Evolutionary conservation across 495 filamentous ascomycete genomes (phyloP).

Genomic region (Articulospora tetracladia): DNA sequence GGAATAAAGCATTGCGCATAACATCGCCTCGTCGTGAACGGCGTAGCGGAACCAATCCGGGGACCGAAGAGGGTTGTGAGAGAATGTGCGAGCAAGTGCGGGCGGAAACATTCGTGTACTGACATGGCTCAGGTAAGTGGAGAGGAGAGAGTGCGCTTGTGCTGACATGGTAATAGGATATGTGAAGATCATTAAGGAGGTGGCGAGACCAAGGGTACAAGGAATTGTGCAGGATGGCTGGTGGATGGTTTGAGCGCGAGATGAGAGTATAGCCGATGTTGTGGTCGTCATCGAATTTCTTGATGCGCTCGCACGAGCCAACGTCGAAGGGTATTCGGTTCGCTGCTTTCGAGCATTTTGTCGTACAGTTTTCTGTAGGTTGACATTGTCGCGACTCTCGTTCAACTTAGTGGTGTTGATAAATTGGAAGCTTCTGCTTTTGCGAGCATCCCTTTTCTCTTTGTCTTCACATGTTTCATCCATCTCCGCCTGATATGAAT

Average conservation of each 20-base stretch:
- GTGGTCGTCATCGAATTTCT: not conserved
- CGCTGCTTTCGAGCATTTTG: not conserved
- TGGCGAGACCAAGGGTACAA: not conserved
- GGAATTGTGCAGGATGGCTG: not conserved
- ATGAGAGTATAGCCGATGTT: not conserved
- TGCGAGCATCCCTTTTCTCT: no score
- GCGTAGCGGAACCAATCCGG: conserved; percentile 15
- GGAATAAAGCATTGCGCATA: conserved; percentile 13
- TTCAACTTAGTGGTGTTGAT: not conserved
- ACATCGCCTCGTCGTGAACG: conserved; percentile 10
- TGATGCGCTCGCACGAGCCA: not conserved
- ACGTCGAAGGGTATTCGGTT: no score
- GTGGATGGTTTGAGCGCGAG: not conserved
- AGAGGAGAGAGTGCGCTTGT: conserved; percentile 4
- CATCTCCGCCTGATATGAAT: no score
- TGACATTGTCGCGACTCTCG: not conserved
- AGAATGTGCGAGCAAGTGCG: not conserved
- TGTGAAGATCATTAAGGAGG: not conserved
- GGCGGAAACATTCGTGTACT: conserved; percentile 4
- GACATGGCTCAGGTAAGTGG: conserved; percentile 5
- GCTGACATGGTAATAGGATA: conserved; percentile 13
- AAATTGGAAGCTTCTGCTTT: not conserved
- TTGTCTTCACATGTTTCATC: not conserved
- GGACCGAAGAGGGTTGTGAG: not conserved
- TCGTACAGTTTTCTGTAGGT: not conserved